Conservation (phyloP, 768 basidiomycete genomes). For the Hemileccinum rubropunctum region DNA sequence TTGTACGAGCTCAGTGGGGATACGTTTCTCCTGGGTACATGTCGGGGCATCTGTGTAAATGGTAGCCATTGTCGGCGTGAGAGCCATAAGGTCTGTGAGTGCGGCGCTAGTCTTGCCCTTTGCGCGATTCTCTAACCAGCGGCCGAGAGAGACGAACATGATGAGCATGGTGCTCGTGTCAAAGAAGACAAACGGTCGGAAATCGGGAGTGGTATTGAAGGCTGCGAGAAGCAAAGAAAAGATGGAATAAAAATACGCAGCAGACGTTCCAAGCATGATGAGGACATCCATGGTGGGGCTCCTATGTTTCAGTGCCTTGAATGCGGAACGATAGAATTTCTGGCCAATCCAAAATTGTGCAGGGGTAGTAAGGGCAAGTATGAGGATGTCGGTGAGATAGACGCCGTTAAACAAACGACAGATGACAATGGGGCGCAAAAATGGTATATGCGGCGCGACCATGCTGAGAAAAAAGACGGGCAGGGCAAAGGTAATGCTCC, state of each 20-base stretch:
- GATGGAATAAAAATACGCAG: constrained; percentile 90
- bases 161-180: constrained; percentile 99
- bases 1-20: constrained; percentile 92
- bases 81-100: constrained; percentile 92
- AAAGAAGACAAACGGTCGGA: constrained; percentile 88
- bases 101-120: constrained; percentile 98
- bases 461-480: constrained; percentile 95
- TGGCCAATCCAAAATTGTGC: constrained; percentile 90
- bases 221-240: constrained; percentile 62
- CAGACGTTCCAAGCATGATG: constrained; percentile 90
- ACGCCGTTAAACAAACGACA: constrained; percentile 60
- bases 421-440: constrained; percentile 51
- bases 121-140: constrained; percentile 93
- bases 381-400: constrained; percentile 78
- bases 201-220: constrained; percentile 61
- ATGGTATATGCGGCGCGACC: constrained; percentile 69
- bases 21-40: constrained; percentile 83
- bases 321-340: constrained; percentile 87
- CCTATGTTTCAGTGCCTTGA: constrained; percentile 85
- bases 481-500: constrained; percentile 73
- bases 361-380: constrained; percentile 78
- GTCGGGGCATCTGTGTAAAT: constrained; percentile 86
- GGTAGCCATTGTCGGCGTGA: constrained; percentile 92
- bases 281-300: constrained; percentile 98
- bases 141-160: constrained; percentile 93